These are phyloP conservation scores for Westerdykella aurantiaca DNA, from an alignment of 2,329 filamentous ascomycete species.

Conservation along the genomic window DNA sequence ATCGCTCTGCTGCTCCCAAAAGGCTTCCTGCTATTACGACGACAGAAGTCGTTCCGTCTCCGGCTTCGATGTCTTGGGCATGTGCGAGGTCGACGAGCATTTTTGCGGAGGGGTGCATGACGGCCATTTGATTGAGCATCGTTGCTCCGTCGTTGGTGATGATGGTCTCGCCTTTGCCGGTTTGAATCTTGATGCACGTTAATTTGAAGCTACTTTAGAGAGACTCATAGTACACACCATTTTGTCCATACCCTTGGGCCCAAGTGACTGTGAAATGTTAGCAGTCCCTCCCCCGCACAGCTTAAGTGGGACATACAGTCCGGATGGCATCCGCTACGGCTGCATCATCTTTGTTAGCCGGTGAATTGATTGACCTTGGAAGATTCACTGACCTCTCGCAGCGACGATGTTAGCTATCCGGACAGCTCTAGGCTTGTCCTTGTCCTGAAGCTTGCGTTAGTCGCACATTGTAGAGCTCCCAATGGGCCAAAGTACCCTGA, in stretches of 20 bases:
- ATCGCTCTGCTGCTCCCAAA: constrained; percentile 83
- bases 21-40: constrained; percentile 96
- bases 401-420: constrained; percentile 95
- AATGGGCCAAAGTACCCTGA: constrained; percentile 49
- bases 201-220: constrained; percentile 5
- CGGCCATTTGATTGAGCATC: constrained; percentile 98
- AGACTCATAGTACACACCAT: constrained; percentile 52
- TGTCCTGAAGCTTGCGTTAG: constrained; percentile 54
- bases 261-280: constrained; percentile 59
- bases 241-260: constrained; percentile 97
- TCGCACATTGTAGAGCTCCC: constrained; percentile 21
- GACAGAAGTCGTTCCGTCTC: constrained; percentile 96
- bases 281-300: constrained; percentile 14
- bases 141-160: constrained; percentile 99
- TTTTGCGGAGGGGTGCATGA: constrained; percentile 98
- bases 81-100: constrained; percentile 98
- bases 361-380: constrained; percentile 13
- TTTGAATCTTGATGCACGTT: constrained; percentile 61
- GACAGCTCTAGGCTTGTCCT: constrained; percentile 98
- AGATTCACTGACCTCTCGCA: constrained; percentile 66
- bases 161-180: constrained; percentile 91
- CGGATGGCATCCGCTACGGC: constrained; percentile 96
- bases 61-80: constrained; percentile 96
- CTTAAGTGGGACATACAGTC: constrained; percentile 52
- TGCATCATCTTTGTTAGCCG: constrained; percentile 37